These are phyloP conservation scores for Dactylis glomerata DNA, from an alignment of 176 grass and related monocot species.

Conservation along the genomic window DNA sequence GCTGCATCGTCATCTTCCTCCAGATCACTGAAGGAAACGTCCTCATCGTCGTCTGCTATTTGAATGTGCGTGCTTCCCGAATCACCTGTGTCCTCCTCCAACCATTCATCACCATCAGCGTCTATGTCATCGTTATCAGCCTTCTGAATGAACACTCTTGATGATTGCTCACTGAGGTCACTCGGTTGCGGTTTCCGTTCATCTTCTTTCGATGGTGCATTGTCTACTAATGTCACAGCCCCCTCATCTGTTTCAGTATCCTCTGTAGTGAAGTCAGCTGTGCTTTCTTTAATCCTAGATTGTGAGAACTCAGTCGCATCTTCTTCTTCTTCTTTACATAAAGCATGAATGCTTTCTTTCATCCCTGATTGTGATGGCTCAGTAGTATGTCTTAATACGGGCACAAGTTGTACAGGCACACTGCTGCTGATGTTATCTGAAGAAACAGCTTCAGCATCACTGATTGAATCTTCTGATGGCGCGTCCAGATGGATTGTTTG, in stretches of 20 bases:
- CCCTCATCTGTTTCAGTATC: conserved; percentile 34
- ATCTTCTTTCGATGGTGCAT: conserved; percentile 42
- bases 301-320: background rate
- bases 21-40: conserved; percentile 87
- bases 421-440: conserved; percentile 27
- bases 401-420: conserved; percentile 33
- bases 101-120: conserved; percentile 67
- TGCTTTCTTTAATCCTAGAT: conserved; percentile 29
- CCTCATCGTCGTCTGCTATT: conserved; percentile 63
- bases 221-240: conserved; percentile 37
- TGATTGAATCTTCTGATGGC: background rate
- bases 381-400: background rate
- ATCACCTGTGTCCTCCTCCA: conserved; percentile 62
- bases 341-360: conserved; percentile 24
- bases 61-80: conserved; percentile 35
- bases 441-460: conserved; percentile 16
- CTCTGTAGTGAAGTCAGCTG: background rate
- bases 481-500: conserved; percentile 12
- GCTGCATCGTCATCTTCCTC: conserved; percentile 75
- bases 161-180: conserved; percentile 37
- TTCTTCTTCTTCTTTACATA: conserved; percentile 10
- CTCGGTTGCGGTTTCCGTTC: background rate
- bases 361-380: background rate
- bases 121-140: conserved; percentile 21
- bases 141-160: conserved; percentile 43